These are phyloP conservation scores for Clonostachys chloroleuca DNA, from an alignment of 2,329 filamentous ascomycete species.

Conservation along the genomic window DNA sequence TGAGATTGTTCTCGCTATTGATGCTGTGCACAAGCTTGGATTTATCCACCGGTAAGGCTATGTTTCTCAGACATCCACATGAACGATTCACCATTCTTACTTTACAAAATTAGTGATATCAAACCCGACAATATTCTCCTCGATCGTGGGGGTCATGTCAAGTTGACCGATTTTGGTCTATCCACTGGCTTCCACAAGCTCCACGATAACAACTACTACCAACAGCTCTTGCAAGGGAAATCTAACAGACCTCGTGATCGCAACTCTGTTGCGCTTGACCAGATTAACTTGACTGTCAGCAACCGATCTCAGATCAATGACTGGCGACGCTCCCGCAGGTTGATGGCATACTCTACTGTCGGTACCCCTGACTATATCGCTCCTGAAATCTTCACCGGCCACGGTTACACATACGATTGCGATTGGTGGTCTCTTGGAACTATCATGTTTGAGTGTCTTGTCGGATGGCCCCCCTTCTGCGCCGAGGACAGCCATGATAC, in stretches of 20 bases:
- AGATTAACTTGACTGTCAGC: conserved; percentile 96
- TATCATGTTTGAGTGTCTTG: conserved; percentile 99
- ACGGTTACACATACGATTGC: conserved; percentile 94
- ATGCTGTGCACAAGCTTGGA: conserved; percentile 94
- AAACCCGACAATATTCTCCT: conserved; percentile 98
- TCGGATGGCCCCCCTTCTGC: conserved; percentile 98
- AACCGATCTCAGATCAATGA: conserved; percentile 98
- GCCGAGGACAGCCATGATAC: conserved; percentile 97
- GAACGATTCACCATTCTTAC: conserved; percentile 1
- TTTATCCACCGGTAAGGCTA: conserved; percentile 88
- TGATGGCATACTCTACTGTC: conserved; percentile 97
- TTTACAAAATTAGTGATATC: conserved; percentile 67
- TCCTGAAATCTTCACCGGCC: conserved; percentile 94
- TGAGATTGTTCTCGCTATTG: conserved; percentile 95
- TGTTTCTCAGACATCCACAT: neutral
- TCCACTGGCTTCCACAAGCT: conserved; percentile 98
- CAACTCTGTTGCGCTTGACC: conserved; percentile 92
- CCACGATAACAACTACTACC: conserved; percentile 97
- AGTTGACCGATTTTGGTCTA: conserved; percentile 95
- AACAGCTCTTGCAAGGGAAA: conserved; percentile 83
- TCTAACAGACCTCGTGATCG: conserved; percentile 74
- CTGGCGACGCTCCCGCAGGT: conserved; percentile 90
- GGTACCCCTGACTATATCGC: conserved; percentile 98
- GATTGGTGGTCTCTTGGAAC: conserved; percentile 99
- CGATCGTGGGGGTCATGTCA: conserved; percentile 93